Conservation (phyloP, 345 rosid genomes). For the Geranium rotundifolium region DNA sequence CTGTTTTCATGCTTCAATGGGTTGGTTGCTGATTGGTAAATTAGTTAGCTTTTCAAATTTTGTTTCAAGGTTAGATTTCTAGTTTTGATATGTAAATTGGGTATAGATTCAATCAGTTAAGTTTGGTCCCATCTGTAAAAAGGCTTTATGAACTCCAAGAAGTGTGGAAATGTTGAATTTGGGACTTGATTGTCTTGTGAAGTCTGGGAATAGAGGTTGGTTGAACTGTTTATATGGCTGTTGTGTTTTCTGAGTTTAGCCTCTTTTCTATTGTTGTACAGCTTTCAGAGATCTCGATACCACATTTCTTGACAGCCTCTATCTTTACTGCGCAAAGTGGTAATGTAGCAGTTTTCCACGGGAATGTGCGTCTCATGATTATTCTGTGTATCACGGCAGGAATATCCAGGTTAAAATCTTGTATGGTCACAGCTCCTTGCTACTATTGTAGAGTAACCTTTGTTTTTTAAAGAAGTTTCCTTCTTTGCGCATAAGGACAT, state of each 20-base stretch:
- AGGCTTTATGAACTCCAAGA: neutral
- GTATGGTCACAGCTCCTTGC: constrained; percentile 56
- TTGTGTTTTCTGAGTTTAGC: neutral
- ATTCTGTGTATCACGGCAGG: constrained; percentile 63
- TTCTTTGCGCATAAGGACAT: neutral
- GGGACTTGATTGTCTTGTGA: neutral
- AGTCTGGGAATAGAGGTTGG: too few relatives aligned
- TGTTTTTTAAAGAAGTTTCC: constrained; percentile 1
- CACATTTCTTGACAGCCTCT: constrained; percentile 92
- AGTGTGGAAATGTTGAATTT: neutral
- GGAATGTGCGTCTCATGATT: constrained; percentile 60
- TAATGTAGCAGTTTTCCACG: constrained; percentile 57
- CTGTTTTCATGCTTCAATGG: neutral
- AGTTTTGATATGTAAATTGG: neutral
- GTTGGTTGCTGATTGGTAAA: neutral
- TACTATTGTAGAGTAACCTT: constrained; percentile 10
- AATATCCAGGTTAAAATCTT: constrained; percentile 90
- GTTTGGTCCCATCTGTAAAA: too few relatives aligned
- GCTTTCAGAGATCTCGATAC: constrained; percentile 80
- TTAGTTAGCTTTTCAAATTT: neutral
- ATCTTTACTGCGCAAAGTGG: constrained; percentile 78
- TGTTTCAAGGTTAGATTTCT: neutral
- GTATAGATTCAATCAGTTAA: neutral
- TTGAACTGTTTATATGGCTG: too few relatives aligned
- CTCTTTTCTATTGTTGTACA: constrained; percentile 25